Evolutionary conservation across 768 basidiomycete genomes (phyloP).

Genomic region (Termitomyces sp.): DNA sequence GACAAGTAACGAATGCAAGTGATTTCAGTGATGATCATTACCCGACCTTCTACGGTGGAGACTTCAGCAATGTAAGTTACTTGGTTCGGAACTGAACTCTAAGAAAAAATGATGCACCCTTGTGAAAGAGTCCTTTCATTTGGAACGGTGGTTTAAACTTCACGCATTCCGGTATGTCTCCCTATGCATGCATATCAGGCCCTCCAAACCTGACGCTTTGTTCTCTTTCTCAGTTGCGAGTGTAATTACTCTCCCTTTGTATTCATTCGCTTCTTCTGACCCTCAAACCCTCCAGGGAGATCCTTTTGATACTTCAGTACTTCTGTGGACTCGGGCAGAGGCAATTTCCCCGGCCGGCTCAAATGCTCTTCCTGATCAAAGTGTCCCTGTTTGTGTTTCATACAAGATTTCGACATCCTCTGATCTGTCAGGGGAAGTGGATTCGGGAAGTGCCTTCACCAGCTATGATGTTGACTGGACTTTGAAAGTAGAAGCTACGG

Average conservation of each 20-base stretch:
- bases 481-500: constrained; percentile 55
- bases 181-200: background rate
- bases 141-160: background rate
- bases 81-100: background rate
- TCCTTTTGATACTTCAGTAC: background rate
- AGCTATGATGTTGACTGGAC: constrained; percentile 59
- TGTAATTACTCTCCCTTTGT: background rate
- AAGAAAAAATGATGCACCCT: background rate
- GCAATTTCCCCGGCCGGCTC: constrained; percentile 26
- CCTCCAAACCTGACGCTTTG: background rate
- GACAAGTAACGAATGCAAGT: constrained; percentile 17
- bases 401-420: constrained; percentile 41
- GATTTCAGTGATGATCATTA: background rate
- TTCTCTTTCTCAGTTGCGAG: background rate
- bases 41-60: background rate
- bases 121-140: background rate
- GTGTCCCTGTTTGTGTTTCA: constrained; percentile 41
- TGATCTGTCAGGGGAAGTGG: constrained; percentile 30
- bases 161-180: background rate
- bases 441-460: constrained; percentile 50
- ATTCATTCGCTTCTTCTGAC: background rate
- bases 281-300: constrained; percentile 20
- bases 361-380: constrained; percentile 4
- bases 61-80: background rate
- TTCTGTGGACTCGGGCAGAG: constrained; percentile 53